These are phyloP conservation scores for Colletotrichum tamarilloi DNA, from an alignment of 2,329 filamentous ascomycete species.

Conservation along the genomic window DNA sequence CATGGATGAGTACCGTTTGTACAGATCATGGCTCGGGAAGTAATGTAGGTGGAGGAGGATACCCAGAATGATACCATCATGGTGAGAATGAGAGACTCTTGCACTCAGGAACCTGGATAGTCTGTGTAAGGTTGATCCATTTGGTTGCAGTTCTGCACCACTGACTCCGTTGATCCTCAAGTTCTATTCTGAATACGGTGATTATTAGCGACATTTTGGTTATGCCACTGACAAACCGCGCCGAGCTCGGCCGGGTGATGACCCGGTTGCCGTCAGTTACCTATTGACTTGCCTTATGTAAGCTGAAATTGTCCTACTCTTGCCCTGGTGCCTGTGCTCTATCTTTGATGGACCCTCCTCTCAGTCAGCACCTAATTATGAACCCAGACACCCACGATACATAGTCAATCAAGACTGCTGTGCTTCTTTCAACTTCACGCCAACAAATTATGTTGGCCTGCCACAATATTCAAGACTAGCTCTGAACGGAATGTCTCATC, in stretches of 20 bases:
- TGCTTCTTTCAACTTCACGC: background rate
- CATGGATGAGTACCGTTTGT: background rate
- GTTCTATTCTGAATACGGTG: too few species aligned
- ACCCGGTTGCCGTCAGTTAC: background rate
- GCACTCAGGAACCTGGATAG: background rate
- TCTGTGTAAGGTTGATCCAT: background rate
- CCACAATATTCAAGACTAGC: background rate
- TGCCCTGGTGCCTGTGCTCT: background rate
- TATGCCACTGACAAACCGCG: too few species aligned
- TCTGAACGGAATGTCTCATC: background rate
- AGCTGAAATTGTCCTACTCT: background rate
- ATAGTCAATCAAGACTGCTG: background rate
- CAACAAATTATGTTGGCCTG: background rate
- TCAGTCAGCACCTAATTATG: background rate
- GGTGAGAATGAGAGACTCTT: background rate
- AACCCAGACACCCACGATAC: background rate
- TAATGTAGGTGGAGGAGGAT: conserved; percentile 1
- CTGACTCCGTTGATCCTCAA: background rate
- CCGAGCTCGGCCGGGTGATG: background rate
- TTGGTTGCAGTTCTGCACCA: background rate
- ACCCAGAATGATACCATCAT: background rate
- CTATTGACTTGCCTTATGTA: background rate
- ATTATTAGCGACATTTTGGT: too few species aligned
- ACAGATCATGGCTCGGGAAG: background rate
- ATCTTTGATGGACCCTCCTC: background rate